A percentile compares a stretch with the other conserved stretches of the same genome.
Conservation (phyloP, 1,284 basidiomycete species). For the Phellopilus nigrolimitatus region DNA sequence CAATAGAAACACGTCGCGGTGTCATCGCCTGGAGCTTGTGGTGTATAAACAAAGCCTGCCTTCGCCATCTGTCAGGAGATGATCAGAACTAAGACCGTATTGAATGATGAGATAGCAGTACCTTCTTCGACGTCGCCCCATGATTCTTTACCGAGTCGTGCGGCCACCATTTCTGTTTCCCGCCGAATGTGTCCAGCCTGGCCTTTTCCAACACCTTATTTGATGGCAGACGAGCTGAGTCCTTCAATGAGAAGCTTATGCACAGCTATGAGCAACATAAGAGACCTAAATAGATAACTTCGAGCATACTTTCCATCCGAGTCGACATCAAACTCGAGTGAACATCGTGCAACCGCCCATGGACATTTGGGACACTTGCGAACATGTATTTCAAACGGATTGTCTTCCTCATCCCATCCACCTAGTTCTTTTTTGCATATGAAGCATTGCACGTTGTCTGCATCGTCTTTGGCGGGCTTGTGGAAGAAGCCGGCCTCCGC, state of each 20-base stretch:
- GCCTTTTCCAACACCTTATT: constrained; percentile 65
- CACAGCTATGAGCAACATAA: not conserved
- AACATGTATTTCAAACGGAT: constrained; percentile 77
- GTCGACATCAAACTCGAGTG: constrained; percentile 51
- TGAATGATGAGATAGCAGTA: constrained; percentile 6
- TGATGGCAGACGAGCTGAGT: constrained; percentile 57
- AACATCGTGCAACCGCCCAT: constrained; percentile 76
- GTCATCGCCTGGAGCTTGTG: constrained; percentile 60
- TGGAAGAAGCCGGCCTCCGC: constrained; percentile 84
- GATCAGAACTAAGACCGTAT: constrained; percentile 6
- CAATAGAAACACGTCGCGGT: constrained; percentile 78
- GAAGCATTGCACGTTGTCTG: constrained; percentile 72
- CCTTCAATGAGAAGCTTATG: constrained; percentile 48
- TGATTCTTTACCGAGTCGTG: constrained; percentile 63
- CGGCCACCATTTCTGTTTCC: constrained; percentile 58
- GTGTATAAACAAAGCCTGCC: constrained; percentile 77
- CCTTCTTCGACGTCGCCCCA: constrained; percentile 62
- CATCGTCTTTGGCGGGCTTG: constrained; percentile 53
- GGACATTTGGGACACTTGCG: constrained; percentile 60
- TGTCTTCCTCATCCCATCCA: constrained; percentile 76
- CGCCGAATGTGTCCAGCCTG: constrained; percentile 60
- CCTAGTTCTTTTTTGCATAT: constrained; percentile 70
- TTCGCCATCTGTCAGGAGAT: constrained; percentile 62
- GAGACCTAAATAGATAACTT: not conserved
- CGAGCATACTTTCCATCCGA: constrained; percentile 47